Evolutionary conservation across 2,329 filamentous ascomycete species (phyloP).

Genomic region (Pseudogymnoascus sp.): DNA sequence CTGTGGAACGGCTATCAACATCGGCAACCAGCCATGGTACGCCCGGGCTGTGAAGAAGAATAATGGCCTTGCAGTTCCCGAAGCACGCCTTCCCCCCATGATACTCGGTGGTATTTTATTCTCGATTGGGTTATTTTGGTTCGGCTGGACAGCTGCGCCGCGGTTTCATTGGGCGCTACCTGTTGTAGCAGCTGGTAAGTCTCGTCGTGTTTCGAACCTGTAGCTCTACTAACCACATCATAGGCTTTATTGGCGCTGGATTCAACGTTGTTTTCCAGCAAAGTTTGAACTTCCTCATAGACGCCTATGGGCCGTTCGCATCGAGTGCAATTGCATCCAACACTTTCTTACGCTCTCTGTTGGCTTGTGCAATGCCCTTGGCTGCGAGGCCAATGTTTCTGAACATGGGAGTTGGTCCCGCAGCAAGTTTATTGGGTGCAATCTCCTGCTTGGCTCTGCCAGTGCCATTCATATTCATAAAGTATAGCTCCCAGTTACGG

Average conservation of each 20-base stretch:
- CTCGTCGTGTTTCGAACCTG: slow-evolving; percentile 19
- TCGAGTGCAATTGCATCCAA: slow-evolving; percentile 42
- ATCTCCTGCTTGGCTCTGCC: too few species aligned
- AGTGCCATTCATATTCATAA: too few species aligned
- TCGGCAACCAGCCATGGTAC: slow-evolving; percentile 28
- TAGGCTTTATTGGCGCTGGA: slow-evolving; percentile 25
- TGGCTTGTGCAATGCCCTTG: slow-evolving; percentile 42
- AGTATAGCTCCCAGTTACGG: too few species aligned
- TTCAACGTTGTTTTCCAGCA: slow-evolving; percentile 31
- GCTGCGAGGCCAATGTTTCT: slow-evolving; percentile 28
- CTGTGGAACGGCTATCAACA: slow-evolving; percentile 47
- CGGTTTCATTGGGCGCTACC: slow-evolving; percentile 24
- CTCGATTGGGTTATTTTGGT: slow-evolving; percentile 28
- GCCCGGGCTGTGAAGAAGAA: slow-evolving; percentile 24
- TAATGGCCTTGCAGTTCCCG: slow-evolving; percentile 37
- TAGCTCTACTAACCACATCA: slow-evolving; percentile 33
- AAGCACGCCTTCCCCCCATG: slow-evolving; percentile 44
- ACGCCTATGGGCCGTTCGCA: slow-evolving; percentile 43
- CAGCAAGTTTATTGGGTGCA: too few species aligned
- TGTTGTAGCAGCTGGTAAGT: slow-evolving; percentile 28
- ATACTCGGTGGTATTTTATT: slow-evolving; percentile 33
- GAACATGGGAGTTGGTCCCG: too few species aligned
- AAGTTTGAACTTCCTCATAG: slow-evolving; percentile 31
- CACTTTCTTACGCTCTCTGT: slow-evolving; percentile 38
- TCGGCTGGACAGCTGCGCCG: slow-evolving; percentile 26